Evolutionary conservation across 208 protist genomes (phyloP).

Genomic region (Acanthamoeba healyi): DNA sequence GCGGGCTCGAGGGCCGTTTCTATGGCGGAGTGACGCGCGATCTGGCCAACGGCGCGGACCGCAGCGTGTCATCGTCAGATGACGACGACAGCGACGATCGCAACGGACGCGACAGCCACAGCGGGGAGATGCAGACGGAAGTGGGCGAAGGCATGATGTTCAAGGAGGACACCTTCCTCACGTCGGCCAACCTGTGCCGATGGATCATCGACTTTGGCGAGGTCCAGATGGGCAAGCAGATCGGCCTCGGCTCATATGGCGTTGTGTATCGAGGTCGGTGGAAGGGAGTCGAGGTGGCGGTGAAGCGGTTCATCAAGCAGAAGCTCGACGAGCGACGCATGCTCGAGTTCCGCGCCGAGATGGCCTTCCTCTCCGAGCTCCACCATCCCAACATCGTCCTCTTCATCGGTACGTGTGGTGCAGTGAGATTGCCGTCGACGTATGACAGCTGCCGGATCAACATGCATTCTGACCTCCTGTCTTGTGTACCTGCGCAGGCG

Average conservation of each 20-base stretch:
- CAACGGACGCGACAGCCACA: neutral
- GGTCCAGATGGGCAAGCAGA: neutral
- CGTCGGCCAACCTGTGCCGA: conserved; percentile 54
- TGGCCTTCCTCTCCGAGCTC: neutral
- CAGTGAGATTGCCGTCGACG: neutral
- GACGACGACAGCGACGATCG: neutral
- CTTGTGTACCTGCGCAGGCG: neutral
- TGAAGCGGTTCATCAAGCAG: conserved; percentile 18
- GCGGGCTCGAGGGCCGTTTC: too few species aligned
- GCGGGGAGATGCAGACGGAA: neutral
- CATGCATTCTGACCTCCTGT: too few species aligned
- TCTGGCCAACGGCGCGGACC: too few species aligned
- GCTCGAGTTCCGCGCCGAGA: conserved; percentile 4
- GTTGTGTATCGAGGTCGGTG: neutral
- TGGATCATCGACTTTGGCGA: conserved; percentile 67
- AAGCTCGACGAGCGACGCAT: neutral
- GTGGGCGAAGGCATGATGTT: neutral
- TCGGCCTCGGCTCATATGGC: neutral
- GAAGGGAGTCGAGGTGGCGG: neutral
- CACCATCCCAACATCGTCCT: conserved; percentile 26
- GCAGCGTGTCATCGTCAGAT: too few species aligned
- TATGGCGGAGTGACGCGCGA: too few species aligned
- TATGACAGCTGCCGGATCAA: too few species aligned
- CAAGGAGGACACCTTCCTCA: conserved; percentile 62
- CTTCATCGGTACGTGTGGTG: neutral